A percentile compares a stretch with the other conserved stretches of the same genome.
Evolutionary conservation across 768 basidiomycete species (phyloP).

Genomic region (Chalciporus sphaerocephalus): DNA sequence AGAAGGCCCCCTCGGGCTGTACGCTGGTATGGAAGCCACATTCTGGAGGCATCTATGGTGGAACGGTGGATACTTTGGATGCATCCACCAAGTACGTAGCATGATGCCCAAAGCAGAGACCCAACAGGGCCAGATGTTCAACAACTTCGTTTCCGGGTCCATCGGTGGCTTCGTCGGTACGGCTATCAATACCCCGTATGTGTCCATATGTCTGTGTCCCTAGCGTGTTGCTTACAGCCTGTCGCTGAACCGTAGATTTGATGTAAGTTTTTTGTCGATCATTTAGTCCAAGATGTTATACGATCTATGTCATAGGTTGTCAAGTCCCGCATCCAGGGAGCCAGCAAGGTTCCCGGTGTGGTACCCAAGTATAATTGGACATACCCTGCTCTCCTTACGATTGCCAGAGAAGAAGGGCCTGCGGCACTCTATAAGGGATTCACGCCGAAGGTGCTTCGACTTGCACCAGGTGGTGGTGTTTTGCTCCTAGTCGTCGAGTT

Average conservation of each 20-base stretch:
- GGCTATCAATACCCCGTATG: conserved; percentile 86
- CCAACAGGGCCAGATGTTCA: conserved; percentile 65
- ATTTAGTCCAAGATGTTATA: neutral
- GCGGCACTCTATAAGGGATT: conserved; percentile 93
- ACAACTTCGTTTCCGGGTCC: conserved; percentile 89
- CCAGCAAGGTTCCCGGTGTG: conserved; percentile 60
- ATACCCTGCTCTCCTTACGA: conserved; percentile 79
- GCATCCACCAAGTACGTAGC: conserved; percentile 79
- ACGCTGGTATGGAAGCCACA: conserved; percentile 94
- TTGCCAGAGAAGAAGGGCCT: conserved; percentile 83
- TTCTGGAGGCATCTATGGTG: conserved; percentile 96
- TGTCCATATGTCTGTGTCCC: conserved; percentile 49
- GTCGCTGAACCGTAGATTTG: conserved; percentile 36
- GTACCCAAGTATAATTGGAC: conserved; percentile 91
- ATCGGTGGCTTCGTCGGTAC: conserved; percentile 91
- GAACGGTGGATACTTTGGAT: conserved; percentile 96
- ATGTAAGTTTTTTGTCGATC: conserved; percentile 32
- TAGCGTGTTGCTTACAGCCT: conserved; percentile 3
- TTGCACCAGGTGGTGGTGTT: conserved; percentile 95
- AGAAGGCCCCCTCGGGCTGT: conserved; percentile 81
- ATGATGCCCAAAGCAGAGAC: conserved; percentile 83
- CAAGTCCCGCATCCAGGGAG: conserved; percentile 91
- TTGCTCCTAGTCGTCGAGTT: conserved; percentile 91
- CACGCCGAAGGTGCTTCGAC: conserved; percentile 87
- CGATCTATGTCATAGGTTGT: conserved; percentile 58